phyloP scores from a whole-genome alignment of 257 asterid genomes.

The Echium plantagineum region DNA sequence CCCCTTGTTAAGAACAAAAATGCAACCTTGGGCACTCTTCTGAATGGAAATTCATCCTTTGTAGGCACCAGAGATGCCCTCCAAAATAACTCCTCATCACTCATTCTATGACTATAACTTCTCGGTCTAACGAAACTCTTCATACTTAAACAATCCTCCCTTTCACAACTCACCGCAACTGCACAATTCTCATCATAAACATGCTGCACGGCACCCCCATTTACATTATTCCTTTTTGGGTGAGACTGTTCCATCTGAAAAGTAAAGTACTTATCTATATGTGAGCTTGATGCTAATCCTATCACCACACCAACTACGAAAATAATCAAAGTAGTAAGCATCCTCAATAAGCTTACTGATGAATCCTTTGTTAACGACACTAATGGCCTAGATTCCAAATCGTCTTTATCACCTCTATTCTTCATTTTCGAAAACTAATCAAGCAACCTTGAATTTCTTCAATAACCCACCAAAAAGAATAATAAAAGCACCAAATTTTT shows the following conservation, averaged over 20 bases:
- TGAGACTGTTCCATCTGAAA: constrained; percentile 31
- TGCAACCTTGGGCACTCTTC: constrained; percentile 72
- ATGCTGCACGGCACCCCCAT: neutral
- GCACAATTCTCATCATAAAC: constrained; percentile 12
- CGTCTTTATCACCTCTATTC: constrained; percentile 56
- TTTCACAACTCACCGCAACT: constrained; percentile 24
- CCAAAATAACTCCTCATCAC: constrained; percentile 84
- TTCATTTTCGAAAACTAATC: constrained; percentile 17
- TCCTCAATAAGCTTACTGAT: constrained; percentile 44
- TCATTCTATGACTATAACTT: constrained; percentile 53
- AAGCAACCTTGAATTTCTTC: neutral
- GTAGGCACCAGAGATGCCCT: constrained; percentile 86
- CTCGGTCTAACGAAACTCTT: constrained; percentile 38
- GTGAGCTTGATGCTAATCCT: constrained; percentile 79
- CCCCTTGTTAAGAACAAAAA: constrained; percentile 91
- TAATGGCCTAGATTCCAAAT: constrained; percentile 22
- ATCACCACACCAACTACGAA: constrained; percentile 78
- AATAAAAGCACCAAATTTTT: too few species aligned
- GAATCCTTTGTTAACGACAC: constrained; percentile 36
- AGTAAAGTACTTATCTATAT: constrained; percentile 48
- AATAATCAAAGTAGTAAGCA: constrained; percentile 44
- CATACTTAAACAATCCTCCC: constrained; percentile 46
- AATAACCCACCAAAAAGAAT: neutral
- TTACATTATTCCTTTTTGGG: neutral
- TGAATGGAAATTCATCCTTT: constrained; percentile 63